Evolutionary conservation across 2,329 filamentous ascomycete genomes (phyloP), one percentile per base, ranked within the genome.

Genomic region (Colletotrichum sp.): DNA sequence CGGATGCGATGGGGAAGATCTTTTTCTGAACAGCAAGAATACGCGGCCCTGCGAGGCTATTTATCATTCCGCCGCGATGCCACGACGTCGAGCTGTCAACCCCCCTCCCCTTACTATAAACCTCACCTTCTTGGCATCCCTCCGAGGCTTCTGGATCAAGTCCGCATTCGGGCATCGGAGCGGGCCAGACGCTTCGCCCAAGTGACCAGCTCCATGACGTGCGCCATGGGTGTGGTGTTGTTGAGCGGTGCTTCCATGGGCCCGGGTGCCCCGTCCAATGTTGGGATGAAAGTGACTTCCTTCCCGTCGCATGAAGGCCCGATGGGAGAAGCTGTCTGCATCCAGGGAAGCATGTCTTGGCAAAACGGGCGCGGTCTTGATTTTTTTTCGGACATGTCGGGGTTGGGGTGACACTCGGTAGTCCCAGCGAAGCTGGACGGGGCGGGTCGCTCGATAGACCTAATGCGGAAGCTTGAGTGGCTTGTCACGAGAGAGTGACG

Each of bases 141-240:
- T 56, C 38, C 32, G 62, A 63, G 26, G 24, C 43, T 73, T 21
- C 62, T 56, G 36, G 56, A 43, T 67, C 56, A 68, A 67, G 21
- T 71, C 73, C 62, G 62, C 12, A 72, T 62, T 55, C 26, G 69
- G 55, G 58, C 36, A 61, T 30, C 71, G 38, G 24, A 67, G 69
- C 73, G 69, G 56, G 58, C 56, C 69, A 68, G 32, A 43, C 32
- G 69, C 24, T 21, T 38, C 58, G 64, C 34, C 48, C 58, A 26
- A 62, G 32, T 13, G 24, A 34, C 38, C 32, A 38, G 34, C 63
- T 64, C 73, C 73, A 75, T 73, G 73, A 69, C 73, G 69, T 73
- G 73, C 69, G 69, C 63, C 73, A 75, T 73, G 73, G 73, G 73
- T 58, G 21, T 55, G 13, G 26, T 58, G 55, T 61, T 32, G 9